phyloP scores from a whole-genome alignment of 1,284 basidiomycete species.

The Tetrapyrgos nigripes region DNA sequence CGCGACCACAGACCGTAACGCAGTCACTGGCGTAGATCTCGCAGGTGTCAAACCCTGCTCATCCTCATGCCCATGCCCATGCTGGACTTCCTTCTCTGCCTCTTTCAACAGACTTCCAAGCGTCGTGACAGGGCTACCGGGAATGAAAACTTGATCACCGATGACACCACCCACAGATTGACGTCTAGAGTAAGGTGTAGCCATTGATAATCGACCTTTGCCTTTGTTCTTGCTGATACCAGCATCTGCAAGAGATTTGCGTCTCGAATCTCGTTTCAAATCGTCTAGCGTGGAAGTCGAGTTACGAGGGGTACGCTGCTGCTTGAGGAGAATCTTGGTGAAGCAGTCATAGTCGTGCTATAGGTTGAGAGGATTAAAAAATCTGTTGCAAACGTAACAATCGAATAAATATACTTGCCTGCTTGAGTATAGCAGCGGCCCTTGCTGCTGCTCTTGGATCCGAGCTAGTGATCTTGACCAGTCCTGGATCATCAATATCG shows the following conservation, averaged over 20 bases:
- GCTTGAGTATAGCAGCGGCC: constrained; percentile 89
- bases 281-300: constrained; percentile 18
- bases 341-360: constrained; percentile 88
- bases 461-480: constrained; percentile 80
- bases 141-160: constrained; percentile 58
- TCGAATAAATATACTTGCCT: constrained; percentile 51
- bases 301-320: constrained; percentile 27
- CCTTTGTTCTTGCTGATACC: constrained; percentile 12
- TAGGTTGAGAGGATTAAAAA: constrained; percentile 5
- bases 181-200: constrained; percentile 16
- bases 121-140: constrained; percentile 59
- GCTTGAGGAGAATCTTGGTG: constrained; percentile 56
- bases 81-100: constrained; percentile 58
- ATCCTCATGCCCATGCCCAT: constrained; percentile 10
- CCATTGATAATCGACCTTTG: constrained; percentile 16
- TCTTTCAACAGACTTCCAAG: constrained; percentile 62
- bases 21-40: neutral
- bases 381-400: constrained; percentile 12
- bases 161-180: constrained; percentile 13
- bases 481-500: constrained; percentile 46
- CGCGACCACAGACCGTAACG: neutral
- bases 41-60: constrained; percentile 3
- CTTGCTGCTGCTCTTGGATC: constrained; percentile 86
- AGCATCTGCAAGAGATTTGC: constrained; percentile 11
- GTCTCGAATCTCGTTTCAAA: constrained; percentile 31